Evolutionary conservation across 805 yeast genomes (phyloP).

Genomic region (Yarrowia osloensis): DNA sequence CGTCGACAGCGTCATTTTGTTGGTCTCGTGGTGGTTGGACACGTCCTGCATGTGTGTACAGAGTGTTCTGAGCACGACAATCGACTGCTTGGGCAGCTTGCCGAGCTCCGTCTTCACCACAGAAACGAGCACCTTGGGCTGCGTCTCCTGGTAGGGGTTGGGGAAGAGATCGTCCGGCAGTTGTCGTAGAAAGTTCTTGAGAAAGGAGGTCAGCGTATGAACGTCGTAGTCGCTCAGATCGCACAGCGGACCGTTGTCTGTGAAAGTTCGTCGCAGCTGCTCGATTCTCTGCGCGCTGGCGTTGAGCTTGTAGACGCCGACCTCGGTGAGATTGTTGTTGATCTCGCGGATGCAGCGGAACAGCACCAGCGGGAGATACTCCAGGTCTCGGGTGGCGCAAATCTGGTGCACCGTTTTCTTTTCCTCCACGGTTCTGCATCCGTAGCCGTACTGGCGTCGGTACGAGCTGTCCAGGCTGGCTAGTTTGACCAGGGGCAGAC

Average conservation of each 20-base stretch:
- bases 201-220: conserved; percentile 3
- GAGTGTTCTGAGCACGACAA: conserved; percentile 3
- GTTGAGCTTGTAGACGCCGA: neutral
- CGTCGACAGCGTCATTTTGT: neutral
- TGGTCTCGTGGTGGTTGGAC: conserved; percentile 28
- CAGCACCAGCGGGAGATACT: conserved; percentile 12
- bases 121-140: conserved; percentile 18
- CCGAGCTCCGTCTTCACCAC: neutral
- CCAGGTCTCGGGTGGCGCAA: conserved; percentile 17
- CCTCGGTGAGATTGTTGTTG: conserved; percentile 9
- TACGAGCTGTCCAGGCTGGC: neutral
- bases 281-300: neutral
- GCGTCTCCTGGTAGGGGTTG: neutral
- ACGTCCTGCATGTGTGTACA: conserved; percentile 24
- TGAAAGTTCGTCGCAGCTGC: neutral
- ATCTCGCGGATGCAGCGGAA: conserved; percentile 14
- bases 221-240: neutral
- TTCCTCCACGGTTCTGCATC: neutral
- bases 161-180: conserved; percentile 23
- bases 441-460: conserved; percentile 10
- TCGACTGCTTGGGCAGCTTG: conserved; percentile 15
- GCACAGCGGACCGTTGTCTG: conserved; percentile 8
- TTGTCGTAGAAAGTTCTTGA: conserved; percentile 1
- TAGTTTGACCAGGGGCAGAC: neutral
- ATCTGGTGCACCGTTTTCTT: conserved; percentile 5